Evolutionary conservation across 1,139 yeast genomes (phyloP), one percentile per base, ranked within the genome.

Genomic region (Hemisphaericaspora xylofermentans): DNA sequence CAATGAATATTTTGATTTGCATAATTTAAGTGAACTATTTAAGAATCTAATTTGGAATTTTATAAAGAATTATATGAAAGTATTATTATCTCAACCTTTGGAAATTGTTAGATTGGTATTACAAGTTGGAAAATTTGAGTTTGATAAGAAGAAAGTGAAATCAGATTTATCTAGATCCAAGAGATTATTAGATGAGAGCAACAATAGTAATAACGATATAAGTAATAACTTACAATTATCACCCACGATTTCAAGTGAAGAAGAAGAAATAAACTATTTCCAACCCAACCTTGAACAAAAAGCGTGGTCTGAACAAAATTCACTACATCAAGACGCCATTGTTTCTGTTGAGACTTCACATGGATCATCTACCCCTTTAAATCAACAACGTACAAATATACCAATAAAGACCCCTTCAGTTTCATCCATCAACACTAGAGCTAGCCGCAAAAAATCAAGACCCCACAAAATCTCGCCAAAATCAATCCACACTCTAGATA

Each of bases 31-130:
- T 40, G 85, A 80, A 48, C 60, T 83, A 38, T 49, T 79, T 13
- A 68, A 70, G 47, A 77, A 78, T 51, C 62, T 87, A 58, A 52
- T 74, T 40, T 71, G 75, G 60, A 80, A 86, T 33, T 82, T 88
- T 52, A 57, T 82, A 38, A 79, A 80, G 50, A 83, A 82, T 48
- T 89, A 89, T 63, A 64, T 79, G 44, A 82, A 79, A 48, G 79
- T 83, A 38, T 60, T 88, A 30, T 59, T 85, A 18, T 78, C 88
- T 17, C 98, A 93, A 61, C 98, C 98, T 1, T 83, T 91, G 61
- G 97, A 93, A 54, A 85, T 88, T 26, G 81, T 88, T 4, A 73
- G 95, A 42, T 69, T 88, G 47, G 71, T 89, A 31, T 63, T 89
- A 43, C 98, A 93, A 60, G 85, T 88, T 25, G 96, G 95, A 2